Base-by-base conservation (phyloP, 192 early-diverging fungal genomes). In the Kappamyces sp. region DNA sequence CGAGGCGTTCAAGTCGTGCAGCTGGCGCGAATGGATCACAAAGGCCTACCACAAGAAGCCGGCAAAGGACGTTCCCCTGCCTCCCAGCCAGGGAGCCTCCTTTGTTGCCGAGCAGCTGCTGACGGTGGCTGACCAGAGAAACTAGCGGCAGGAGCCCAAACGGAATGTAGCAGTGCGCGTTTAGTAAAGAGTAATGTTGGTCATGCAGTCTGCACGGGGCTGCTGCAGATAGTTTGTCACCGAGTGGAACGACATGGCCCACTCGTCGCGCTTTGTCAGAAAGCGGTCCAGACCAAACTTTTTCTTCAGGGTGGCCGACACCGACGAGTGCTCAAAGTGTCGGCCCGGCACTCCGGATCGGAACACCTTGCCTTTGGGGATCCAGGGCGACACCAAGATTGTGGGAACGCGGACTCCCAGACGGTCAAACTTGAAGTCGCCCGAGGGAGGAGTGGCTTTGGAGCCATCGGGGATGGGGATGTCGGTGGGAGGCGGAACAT, bases 351-450 rank as follows among this genome's bases (percentile, higher is more conserved):
- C 7, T 3, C 57, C 57, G 3, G 48, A 47, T 51, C 45, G 30
- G 48, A 66, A 49, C 5, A 72, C 59, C 35, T 38, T 15, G 40
- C 75, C 75, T 59, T 74, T 69, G 4, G 14, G 34, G 40, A 77
- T 53, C 65, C 69, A 72, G 2, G 74, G 70, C 29, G 69, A 70
- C 30, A 80, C 64, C 35, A 77, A 41, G 22, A 80, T 60, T 7
- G 75, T 67, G 39, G 78, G 78, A 9, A 80, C 75, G 42, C 78
- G 67, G 12, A 76, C 58, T 38, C 78, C 78, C 6, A 77, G 55
- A 46, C 78, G 69, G 58, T 68, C 71, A 60, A 79, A 79, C 15
- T 68, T 49, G 55, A 79, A 79, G 40, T 60, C 59, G 29, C 37
- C 59, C 6, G 32, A 48, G 3, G 60, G 5, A 32, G 60, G 49